Evolutionary conservation across 306 rosid genomes (phyloP), one percentile per base, ranked within the genome.

Genomic region (Cucurbita argyrosperma): DNA sequence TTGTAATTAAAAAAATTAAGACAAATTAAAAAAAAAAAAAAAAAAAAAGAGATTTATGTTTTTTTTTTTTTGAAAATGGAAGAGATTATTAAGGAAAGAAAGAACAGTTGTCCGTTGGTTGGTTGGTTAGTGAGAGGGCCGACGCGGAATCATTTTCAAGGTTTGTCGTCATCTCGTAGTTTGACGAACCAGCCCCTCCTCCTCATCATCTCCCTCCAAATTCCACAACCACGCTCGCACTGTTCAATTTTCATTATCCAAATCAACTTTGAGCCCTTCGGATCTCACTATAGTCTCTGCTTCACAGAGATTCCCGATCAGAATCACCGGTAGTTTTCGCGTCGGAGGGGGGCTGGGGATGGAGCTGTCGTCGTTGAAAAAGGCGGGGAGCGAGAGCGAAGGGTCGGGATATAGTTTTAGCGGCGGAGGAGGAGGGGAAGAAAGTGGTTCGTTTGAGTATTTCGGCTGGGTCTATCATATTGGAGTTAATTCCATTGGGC

Each of bases 391-490:
- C 67, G 85, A 73, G 71, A 77, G 82, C 45, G 85, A 78, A 49
- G 64, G 74, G 40, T 58, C 84, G 35, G 81, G 81, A 58, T 10
- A 67, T 10, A 59, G 65, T 64, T 45, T 59, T 3, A 15, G 47
- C 43, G 80, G 61, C 53, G 52, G 52, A 42, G 46, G 46, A 4
- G 87, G 82, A 19, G 76, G 18, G 6, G 90, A 76, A 54, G 90
- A 85, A 39, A 81, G 80, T 77, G 76, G 82, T 18, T 65, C 69
- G 21, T 92, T 80, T 35, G 91, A 87, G 78, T 90, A 69, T 77
- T 90, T 82, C 57, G 98, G 98, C 8, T 93, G 97, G 96, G 90
- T 93, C 35, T 93, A 90, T 72, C 98, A 93, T 72, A 40, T 93
- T 16, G 97, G 97, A 10, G 75, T 85, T 19, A 90, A 93, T 79